phyloP scores from a whole-genome alignment of 2,329 filamentous ascomycete genomes.

The Albophoma yamanashiensis region DNA sequence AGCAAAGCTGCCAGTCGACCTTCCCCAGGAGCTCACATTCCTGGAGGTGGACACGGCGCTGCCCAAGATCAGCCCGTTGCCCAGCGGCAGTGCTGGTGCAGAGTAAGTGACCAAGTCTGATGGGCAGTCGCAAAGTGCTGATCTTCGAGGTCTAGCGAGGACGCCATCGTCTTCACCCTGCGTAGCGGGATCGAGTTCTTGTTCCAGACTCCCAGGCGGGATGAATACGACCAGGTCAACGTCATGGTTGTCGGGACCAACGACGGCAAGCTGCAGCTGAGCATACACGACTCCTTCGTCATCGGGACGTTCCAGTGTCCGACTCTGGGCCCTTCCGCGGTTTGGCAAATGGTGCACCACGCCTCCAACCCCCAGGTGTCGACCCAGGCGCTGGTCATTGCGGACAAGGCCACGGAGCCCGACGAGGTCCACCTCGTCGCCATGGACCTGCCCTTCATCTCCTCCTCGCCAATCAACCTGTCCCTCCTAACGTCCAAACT shows the following conservation, averaged over 20 bases:
- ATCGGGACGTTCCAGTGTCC: conserved; percentile 56
- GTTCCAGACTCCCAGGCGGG: conserved; percentile 50
- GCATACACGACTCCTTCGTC: conserved; percentile 77
- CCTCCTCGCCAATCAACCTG: conserved; percentile 66
- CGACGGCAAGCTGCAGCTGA: conserved; percentile 62
- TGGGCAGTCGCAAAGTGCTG: neutral
- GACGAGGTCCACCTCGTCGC: conserved; percentile 49
- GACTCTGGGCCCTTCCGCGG: conserved; percentile 14
- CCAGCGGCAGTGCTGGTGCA: conserved; percentile 47
- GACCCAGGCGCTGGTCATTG: conserved; percentile 63
- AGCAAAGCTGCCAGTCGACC: conserved; percentile 27
- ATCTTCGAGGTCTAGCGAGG: conserved; percentile 25
- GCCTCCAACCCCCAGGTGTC: conserved; percentile 62
- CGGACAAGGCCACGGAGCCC: conserved; percentile 20
- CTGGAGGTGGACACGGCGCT: conserved; percentile 67
- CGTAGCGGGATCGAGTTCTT: conserved; percentile 59
- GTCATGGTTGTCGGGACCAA: conserved; percentile 66
- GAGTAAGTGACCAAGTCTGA: conserved; percentile 35
- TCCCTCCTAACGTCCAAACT: conserved; percentile 79
- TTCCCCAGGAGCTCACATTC: conserved; percentile 64
- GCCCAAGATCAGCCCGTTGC: conserved; percentile 65
- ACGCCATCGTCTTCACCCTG: conserved; percentile 57
- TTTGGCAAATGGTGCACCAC: conserved; percentile 41
- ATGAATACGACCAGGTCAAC: conserved; percentile 65
- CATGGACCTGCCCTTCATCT: conserved; percentile 75